Evolutionary conservation across 2,329 filamentous ascomycete species (phyloP), one percentile per base, ranked within the genome.

Genomic region (Penicillium sp.): DNA sequence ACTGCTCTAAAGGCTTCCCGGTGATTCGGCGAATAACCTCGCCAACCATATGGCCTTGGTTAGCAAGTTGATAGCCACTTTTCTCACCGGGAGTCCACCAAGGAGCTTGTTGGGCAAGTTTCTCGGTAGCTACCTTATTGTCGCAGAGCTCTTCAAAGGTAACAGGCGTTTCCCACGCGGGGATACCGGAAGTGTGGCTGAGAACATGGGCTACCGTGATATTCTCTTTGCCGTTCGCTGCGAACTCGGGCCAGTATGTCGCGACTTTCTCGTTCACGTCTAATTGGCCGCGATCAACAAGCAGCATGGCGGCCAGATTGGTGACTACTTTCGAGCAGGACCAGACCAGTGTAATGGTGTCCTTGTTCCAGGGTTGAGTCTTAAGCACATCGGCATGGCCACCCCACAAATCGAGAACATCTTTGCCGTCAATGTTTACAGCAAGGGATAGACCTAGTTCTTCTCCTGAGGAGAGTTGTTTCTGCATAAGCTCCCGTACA

Each of bases 401-500:
- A 75, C 81, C 41, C 82, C 75, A 31, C 70, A 73, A 48, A 71
- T 75, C 70, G 77, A 68, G 74, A 27, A 80, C 75, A 58, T 80
- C 80, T 65, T 80, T 80, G 7, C 78, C 78, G 55, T 80, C 80
- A 43, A 81, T 75, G 43, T 70, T 72, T 16, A 73, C 54, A 22
- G 63, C 70, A 21, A 82, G 65, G 0, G 76, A 78, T n/a, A 77
- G 79, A 2, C 80, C 80, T 6, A 80, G 52, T 45, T 82, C 79
- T 3, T 73, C 64, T 19, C 71, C 77, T 1, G 66, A 70, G 10
- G 66, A 61, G n/a, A 82, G 45, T 24, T 68, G 68, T 3, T 71
- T 35, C 29, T 74, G 62, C 13, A 82, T 57, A 3, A 73, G 58
- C 1, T 70, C 60, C 10, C 71, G 68, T 22, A 81, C 61, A 0